Percentiles rank a stretch among this genome's conserved stretches.
Conservation (phyloP, 805 yeast genomes). For the Barnettozyma californica region DNA sequence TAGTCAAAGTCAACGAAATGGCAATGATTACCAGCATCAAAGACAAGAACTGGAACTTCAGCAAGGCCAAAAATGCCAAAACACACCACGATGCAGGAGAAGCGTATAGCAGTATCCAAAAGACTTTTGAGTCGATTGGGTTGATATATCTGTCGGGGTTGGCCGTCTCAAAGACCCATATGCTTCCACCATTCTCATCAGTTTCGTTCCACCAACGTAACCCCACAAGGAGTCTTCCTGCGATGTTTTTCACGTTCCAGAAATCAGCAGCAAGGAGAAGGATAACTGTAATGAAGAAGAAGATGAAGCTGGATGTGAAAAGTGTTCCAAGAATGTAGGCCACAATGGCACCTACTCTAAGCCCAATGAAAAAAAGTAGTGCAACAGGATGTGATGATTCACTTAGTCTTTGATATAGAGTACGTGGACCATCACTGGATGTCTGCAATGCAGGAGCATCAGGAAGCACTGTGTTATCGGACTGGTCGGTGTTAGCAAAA, state of each 20-base stretch:
- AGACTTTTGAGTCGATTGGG: slow-evolving; percentile 85
- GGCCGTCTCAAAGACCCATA: slow-evolving; percentile 86
- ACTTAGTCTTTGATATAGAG: slow-evolving; percentile 42
- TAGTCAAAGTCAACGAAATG: slow-evolving; percentile 66
- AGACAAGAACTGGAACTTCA: slow-evolving; percentile 70
- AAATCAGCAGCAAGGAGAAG: slow-evolving; percentile 82
- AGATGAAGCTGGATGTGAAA: slow-evolving; percentile 59
- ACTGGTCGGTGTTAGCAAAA: slow-evolving; percentile 3
- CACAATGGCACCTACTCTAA: slow-evolving; percentile 58
- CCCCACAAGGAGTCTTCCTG: slow-evolving; percentile 88
- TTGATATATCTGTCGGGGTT: slow-evolving; percentile 69
- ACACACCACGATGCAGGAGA: slow-evolving; percentile 74
- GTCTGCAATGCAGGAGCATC: slow-evolving; percentile 1
- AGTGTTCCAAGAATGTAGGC: slow-evolving; percentile 68
- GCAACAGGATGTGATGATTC: slow-evolving; percentile 87
- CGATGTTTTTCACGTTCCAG: slow-evolving; percentile 87
- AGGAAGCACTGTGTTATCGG: slow-evolving; percentile 7
- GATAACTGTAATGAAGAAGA: slow-evolving; percentile 74
- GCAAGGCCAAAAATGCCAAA: slow-evolving; percentile 69
- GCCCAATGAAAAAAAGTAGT: slow-evolving; percentile 52
- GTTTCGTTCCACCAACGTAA: slow-evolving; percentile 97
- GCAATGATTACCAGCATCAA: slow-evolving; percentile 63
- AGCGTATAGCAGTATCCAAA: slow-evolving; percentile 75
- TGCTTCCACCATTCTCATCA: slow-evolving; percentile 39
- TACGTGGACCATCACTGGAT: slow-evolving; percentile 8